Percentiles rank a stretch among this genome's conserved stretches.
Conservation (phyloP, 768 basidiomycete genomes). For the Rhodotorula graminis region DNA sequence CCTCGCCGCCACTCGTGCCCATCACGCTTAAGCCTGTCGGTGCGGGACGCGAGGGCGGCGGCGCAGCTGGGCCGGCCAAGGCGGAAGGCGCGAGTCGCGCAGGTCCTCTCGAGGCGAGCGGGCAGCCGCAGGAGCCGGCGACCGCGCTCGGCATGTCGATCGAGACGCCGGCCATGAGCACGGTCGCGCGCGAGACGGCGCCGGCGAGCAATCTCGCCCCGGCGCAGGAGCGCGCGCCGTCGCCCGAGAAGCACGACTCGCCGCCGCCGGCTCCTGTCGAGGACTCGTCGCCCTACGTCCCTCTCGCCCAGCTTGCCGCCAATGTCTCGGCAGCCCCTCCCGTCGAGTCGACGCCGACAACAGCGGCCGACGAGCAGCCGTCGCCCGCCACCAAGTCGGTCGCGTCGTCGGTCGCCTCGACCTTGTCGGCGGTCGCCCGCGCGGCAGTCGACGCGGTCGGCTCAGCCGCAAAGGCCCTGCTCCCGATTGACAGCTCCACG, state of each 20-base stretch:
- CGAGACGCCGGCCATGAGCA: background rate
- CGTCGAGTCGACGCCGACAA: background rate
- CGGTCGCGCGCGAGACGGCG: background rate
- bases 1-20: constrained; percentile 10
- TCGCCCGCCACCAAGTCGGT: background rate
- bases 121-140: too few relatives aligned
- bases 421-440: background rate
- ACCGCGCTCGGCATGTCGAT: constrained; percentile 8
- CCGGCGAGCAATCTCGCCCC: background rate
- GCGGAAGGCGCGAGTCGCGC: background rate
- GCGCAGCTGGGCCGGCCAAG: background rate
- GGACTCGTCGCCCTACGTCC: too few relatives aligned
- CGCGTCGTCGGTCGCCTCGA: background rate
- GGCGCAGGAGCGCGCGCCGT: too few relatives aligned
- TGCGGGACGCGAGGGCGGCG: background rate
- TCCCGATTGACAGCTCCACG: background rate
- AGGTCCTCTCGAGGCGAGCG: background rate
- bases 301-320: too few relatives aligned
- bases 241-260: background rate
- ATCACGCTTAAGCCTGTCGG: background rate
- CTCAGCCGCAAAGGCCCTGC: background rate
- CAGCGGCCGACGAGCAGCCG: too few relatives aligned
- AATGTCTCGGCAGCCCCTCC: too few relatives aligned
- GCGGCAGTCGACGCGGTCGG: background rate
- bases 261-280: too few relatives aligned